Conservation (phyloP, 2,329 filamentous ascomycete species). For the Hyphodiscus sp. region DNA sequence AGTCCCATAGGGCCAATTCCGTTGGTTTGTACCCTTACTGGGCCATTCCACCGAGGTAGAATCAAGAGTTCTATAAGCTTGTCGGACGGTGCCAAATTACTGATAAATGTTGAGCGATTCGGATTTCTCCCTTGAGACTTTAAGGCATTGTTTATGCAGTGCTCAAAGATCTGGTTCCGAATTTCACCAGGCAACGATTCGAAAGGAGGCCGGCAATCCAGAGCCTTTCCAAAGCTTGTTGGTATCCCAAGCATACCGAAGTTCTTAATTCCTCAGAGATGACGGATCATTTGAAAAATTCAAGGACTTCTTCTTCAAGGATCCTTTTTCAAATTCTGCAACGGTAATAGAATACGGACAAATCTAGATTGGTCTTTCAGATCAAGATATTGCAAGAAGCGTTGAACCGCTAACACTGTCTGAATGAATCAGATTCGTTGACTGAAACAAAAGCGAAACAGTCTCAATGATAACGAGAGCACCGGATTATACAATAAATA, state of each 20-base stretch:
- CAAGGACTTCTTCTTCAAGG: too few species aligned
- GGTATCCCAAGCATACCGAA: neutral
- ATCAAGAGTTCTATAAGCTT: slow-evolving; percentile 1
- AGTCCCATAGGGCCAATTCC: slow-evolving; percentile 12
- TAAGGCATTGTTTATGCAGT: slow-evolving; percentile 7
- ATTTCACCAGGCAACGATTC: slow-evolving; percentile 10
- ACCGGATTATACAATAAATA: too few species aligned
- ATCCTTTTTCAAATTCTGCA: too few species aligned
- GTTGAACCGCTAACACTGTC: too few species aligned
- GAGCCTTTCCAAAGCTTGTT: neutral
- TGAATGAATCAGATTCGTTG: too few species aligned
- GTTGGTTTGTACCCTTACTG: slow-evolving; percentile 1
- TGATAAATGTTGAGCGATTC: neutral
- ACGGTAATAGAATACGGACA: too few species aligned
- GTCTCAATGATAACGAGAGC: too few species aligned
- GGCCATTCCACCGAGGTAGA: slow-evolving; percentile 5
- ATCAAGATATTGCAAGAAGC: too few species aligned
- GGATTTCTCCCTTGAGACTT: neutral
- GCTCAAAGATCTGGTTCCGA: slow-evolving; percentile 10
- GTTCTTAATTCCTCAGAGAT: too few species aligned
- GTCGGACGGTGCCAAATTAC: neutral
- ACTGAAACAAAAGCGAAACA: too few species aligned
- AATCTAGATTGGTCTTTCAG: too few species aligned
- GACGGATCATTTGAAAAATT: too few species aligned
- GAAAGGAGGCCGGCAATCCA: neutral